Conservation (phyloP, 345 rosid species). For the Noccaea bulbosa region DNA sequence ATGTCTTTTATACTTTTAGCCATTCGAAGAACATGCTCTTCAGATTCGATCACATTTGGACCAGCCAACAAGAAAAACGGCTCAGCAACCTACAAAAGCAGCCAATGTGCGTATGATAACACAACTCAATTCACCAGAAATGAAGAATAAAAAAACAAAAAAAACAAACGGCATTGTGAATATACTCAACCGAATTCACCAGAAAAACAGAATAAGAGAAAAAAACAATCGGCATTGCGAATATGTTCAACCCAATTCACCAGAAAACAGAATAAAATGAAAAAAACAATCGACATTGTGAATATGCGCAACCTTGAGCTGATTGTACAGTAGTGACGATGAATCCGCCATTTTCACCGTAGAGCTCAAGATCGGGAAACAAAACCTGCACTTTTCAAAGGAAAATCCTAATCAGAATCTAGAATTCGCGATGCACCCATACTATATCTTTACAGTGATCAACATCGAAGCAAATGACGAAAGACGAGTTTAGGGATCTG, state of each 20-base stretch:
- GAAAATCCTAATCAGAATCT: background rate
- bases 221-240: too few species aligned
- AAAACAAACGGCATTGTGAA: too few species aligned
- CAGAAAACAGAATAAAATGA: background rate
- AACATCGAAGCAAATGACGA: background rate
- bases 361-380: background rate
- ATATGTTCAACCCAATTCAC: background rate
- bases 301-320: constrained; percentile 55
- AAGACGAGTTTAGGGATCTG: constrained; percentile 4
- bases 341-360: constrained; percentile 41
- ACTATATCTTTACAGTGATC: too few species aligned
- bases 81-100: constrained; percentile 56
- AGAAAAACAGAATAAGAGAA: too few species aligned
- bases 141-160: too few species aligned
- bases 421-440: background rate
- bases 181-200: too few species aligned
- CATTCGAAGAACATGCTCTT: constrained; percentile 77
- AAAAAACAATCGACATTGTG: background rate
- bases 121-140: background rate
- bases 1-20: constrained; percentile 66
- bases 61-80: constrained; percentile 89
- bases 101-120: background rate
- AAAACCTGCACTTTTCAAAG: constrained; percentile 7
- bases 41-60: constrained; percentile 92
- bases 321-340: constrained; percentile 52